Evolutionary conservation across 2,329 filamentous ascomycete species (phyloP).

Genomic region (Botryotinia calthae): DNA sequence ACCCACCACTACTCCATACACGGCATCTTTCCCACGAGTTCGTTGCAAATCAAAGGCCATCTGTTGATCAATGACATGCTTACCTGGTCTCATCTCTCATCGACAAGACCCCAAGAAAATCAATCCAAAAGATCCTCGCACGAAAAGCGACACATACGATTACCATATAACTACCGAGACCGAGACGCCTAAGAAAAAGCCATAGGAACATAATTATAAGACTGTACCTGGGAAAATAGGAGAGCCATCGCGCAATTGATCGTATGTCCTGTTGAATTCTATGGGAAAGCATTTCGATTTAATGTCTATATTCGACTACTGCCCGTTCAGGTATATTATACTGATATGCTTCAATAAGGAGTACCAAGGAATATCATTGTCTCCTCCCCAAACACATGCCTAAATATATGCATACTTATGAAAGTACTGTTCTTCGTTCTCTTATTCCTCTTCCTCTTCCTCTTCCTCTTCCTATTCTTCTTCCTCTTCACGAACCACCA

Average conservation of each 20-base stretch:
- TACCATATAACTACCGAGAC: slow-evolving; percentile 7
- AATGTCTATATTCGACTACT: background rate
- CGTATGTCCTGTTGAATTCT: background rate
- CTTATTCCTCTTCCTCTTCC: background rate
- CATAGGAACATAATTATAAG: background rate
- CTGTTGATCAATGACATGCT: slow-evolving; percentile 11
- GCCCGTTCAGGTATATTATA: background rate
- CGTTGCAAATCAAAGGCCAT: slow-evolving; percentile 1
- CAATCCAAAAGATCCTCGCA: background rate
- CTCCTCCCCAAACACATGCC: too few relatives aligned
- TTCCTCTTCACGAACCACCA: background rate
- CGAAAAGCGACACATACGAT: background rate
- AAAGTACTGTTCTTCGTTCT: background rate
- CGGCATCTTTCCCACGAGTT: slow-evolving; percentile 1
- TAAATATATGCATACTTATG: background rate
- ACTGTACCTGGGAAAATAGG: background rate
- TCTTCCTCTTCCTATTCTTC: background rate
- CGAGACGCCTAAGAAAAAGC: background rate
- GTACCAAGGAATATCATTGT: background rate
- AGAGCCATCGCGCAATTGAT: background rate
- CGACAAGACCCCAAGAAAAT: background rate
- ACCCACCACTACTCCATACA: background rate
- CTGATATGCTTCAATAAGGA: background rate
- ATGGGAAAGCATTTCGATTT: background rate
- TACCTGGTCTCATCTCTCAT: background rate